Percentiles rank a stretch among this genome's conserved stretches.
These are phyloP conservation scores for Aspergillus mulundensis DNA, from an alignment of 495 filamentous ascomycete species.

Conservation along the genomic window DNA sequence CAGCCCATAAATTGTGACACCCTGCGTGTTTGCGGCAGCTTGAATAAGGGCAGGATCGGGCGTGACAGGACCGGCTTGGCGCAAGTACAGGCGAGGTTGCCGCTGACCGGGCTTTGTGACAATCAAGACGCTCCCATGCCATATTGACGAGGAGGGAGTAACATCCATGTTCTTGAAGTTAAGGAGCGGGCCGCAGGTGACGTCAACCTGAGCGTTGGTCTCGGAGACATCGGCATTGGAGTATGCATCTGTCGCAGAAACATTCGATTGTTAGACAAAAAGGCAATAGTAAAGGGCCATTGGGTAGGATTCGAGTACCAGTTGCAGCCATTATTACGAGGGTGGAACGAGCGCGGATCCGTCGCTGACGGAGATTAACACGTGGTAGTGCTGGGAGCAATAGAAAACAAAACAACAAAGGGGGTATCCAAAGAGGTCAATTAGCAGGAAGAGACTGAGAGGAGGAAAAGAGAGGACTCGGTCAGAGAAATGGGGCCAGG, in stretches of 20 bases:
- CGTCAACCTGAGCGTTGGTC: constrained; percentile 47
- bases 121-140: constrained; percentile 81
- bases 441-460: background rate
- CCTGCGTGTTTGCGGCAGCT: constrained; percentile 7
- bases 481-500: background rate
- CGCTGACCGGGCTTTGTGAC: constrained; percentile 64
- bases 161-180: constrained; percentile 82
- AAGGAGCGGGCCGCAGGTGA: constrained; percentile 75
- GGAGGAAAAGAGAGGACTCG: background rate
- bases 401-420: background rate
- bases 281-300: background rate
- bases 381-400: background rate
- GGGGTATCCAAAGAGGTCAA: constrained; percentile 5
- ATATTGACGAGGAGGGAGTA: constrained; percentile 45
- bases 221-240: constrained; percentile 12
- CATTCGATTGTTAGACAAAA: constrained; percentile 4
- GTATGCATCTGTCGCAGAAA: background rate
- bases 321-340: constrained; percentile 8
- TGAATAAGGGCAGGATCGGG: constrained; percentile 10
- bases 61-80: constrained; percentile 38
- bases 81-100: constrained; percentile 48
- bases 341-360: background rate
- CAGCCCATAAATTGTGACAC: constrained; percentile 42
- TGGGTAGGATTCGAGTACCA: background rate
- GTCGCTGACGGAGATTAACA: background rate